A percentile compares a stretch with the other conserved stretches of the same genome.
Conservation (phyloP, 768 basidiomycete species). For the Naganishia onofrii region DNA sequence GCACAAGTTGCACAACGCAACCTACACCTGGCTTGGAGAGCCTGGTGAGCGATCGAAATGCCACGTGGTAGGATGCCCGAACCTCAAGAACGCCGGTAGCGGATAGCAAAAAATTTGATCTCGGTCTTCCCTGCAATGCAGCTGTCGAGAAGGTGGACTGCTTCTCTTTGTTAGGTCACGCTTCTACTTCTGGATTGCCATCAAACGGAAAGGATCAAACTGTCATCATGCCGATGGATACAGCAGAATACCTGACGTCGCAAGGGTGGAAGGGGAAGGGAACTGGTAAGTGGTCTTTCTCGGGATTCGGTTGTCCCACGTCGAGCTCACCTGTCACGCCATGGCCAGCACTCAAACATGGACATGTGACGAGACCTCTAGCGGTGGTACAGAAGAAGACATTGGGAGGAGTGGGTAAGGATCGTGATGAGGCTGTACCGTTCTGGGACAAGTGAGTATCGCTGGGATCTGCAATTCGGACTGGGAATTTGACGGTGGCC, state of each 20-base stretch:
- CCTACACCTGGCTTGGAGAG: no score
- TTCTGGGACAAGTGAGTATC: constrained; percentile 93
- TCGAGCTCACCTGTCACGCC: not conserved
- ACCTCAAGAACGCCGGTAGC: constrained; percentile 1
- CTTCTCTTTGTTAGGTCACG: no score
- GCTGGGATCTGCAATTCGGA: not conserved
- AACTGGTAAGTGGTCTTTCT: constrained; percentile 47
- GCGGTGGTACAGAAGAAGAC: constrained; percentile 79
- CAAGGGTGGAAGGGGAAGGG: constrained; percentile 90
- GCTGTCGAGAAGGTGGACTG: no score
- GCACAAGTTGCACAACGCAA: no score
- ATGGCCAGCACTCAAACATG: constrained; percentile 67
- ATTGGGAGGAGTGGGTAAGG: constrained; percentile 81
- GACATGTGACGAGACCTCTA: constrained; percentile 72
- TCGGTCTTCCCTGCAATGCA: no score
- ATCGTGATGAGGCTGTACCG: constrained; percentile 90
- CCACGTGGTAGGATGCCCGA: constrained; percentile 13
- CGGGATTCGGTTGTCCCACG: not conserved
- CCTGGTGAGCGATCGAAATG: not conserved
- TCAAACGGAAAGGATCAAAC: not conserved
- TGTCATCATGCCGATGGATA: constrained; percentile 30
- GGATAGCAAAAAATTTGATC: constrained; percentile 10
- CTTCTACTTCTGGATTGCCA: not conserved
- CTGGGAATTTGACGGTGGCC: no score
- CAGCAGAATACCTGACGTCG: constrained; percentile 24